Conservation (phyloP, 2,329 filamentous ascomycete genomes). For the Aspergillus flavus region DNA sequence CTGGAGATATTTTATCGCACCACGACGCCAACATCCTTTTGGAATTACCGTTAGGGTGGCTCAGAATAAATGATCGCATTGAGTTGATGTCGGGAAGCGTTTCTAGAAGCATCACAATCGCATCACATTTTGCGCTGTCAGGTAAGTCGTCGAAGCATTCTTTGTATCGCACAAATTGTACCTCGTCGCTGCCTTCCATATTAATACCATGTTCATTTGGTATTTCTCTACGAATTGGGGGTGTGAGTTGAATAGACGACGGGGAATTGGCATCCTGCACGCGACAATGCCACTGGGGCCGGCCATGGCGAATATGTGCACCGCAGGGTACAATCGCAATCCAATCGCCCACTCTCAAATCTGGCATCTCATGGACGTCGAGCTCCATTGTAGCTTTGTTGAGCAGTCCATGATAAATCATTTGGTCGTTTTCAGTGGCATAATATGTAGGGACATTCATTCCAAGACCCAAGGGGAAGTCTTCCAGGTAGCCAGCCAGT, state of each 20-base stretch:
- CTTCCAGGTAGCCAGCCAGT: slow-evolving; percentile 41
- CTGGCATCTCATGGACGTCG: slow-evolving; percentile 35
- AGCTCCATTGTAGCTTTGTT: slow-evolving; percentile 42
- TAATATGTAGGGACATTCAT: slow-evolving; percentile 51
- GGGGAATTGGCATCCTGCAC: slow-evolving; percentile 50
- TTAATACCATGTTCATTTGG: neutral
- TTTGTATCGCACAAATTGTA: slow-evolving; percentile 36
- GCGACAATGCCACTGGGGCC: slow-evolving; percentile 48
- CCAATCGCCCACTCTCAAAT: slow-evolving; percentile 57
- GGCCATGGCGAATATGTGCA: neutral
- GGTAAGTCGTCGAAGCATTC: slow-evolving; percentile 44
- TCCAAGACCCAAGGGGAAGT: slow-evolving; percentile 61
- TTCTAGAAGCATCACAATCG: slow-evolving; percentile 40
- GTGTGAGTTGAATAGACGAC: slow-evolving; percentile 46
- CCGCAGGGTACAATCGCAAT: slow-evolving; percentile 41
- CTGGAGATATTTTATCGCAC: slow-evolving; percentile 63
- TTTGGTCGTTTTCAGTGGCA: neutral
- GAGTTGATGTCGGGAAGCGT: slow-evolving; percentile 41
- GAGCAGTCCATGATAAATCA: slow-evolving; percentile 3
- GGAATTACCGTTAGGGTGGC: slow-evolving; percentile 18
- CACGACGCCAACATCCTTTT: slow-evolving; percentile 51
- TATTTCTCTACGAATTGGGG: slow-evolving; percentile 21
- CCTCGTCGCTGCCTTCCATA: neutral
- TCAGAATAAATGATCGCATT: slow-evolving; percentile 50
- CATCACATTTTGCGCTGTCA: slow-evolving; percentile 27